phyloP scores from a whole-genome alignment of 2,329 filamentous ascomycete genomes.

The Colletotrichum neosansevieriae region DNA sequence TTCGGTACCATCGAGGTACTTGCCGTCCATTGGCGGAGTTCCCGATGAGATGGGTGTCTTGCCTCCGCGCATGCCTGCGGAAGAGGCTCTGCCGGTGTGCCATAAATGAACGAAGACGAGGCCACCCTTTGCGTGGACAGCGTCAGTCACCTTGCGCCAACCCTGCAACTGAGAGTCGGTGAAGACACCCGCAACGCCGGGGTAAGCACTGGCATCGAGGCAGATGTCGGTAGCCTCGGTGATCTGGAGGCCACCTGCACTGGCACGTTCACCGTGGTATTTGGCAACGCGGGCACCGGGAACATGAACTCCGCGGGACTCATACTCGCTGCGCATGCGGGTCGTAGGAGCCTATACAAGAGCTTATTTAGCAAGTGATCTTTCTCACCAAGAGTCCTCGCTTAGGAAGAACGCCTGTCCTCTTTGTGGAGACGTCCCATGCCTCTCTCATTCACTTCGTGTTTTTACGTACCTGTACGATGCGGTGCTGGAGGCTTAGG shows the following conservation, averaged over 20 bases:
- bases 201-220: slow-evolving; percentile 45
- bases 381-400: too few species aligned
- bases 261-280: slow-evolving; percentile 50
- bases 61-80: slow-evolving; percentile 43
- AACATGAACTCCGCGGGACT: slow-evolving; percentile 50
- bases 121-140: slow-evolving; percentile 71
- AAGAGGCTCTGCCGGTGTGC: slow-evolving; percentile 65
- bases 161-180: slow-evolving; percentile 50
- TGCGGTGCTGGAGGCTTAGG: slow-evolving; percentile 50
- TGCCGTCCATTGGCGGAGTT: slow-evolving; percentile 55
- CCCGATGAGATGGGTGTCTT: slow-evolving; percentile 46
- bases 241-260: slow-evolving; percentile 47
- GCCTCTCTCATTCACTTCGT: neutral
- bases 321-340: slow-evolving; percentile 46
- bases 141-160: slow-evolving; percentile 71
- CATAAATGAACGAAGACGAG: slow-evolving; percentile 74
- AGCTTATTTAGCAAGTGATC: neutral
- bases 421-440: too few species aligned
- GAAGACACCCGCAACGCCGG: slow-evolving; percentile 48
- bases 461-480: slow-evolving; percentile 47
- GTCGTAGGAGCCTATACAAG: slow-evolving; percentile 26
- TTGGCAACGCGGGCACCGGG: slow-evolving; percentile 46
- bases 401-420: too few species aligned
- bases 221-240: slow-evolving; percentile 50
- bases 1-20: slow-evolving; percentile 40